These are phyloP conservation scores for Penicillium chermesinum DNA, from an alignment of 495 filamentous ascomycete species.

Conservation along the genomic window DNA sequence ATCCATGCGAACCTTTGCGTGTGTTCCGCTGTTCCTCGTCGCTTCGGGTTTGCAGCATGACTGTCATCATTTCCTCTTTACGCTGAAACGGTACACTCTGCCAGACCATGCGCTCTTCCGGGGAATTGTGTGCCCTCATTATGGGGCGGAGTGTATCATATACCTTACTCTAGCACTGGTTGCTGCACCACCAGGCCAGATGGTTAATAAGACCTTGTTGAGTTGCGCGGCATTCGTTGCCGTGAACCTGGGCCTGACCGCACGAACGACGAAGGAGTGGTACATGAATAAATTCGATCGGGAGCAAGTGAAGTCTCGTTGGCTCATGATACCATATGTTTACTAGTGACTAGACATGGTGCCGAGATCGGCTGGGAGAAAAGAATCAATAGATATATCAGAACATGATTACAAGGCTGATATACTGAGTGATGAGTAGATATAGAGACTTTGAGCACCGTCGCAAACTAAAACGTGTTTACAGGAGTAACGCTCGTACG, in stretches of 20 bases:
- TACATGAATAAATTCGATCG: slow-evolving; percentile 74
- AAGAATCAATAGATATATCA: not conserved
- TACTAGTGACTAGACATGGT: slow-evolving; percentile 39
- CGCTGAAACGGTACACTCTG: slow-evolving; percentile 78
- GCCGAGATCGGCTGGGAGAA: too few species aligned
- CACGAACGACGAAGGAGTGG: slow-evolving; percentile 72
- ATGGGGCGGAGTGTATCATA: slow-evolving; percentile 78
- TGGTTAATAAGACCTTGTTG: slow-evolving; percentile 69
- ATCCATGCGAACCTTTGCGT: slow-evolving; percentile 54
- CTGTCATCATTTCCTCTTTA: slow-evolving; percentile 74
- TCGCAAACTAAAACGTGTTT: too few species aligned
- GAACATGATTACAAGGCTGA: too few species aligned
- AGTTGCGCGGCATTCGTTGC: slow-evolving; percentile 66
- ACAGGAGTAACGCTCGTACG: too few species aligned
- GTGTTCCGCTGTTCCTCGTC: slow-evolving; percentile 61
- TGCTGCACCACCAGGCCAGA: slow-evolving; percentile 57
- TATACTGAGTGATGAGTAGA: too few species aligned
- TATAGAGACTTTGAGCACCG: too few species aligned
- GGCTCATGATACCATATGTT: slow-evolving; percentile 79
- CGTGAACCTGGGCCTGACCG: slow-evolving; percentile 77
- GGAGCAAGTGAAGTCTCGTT: slow-evolving; percentile 53
- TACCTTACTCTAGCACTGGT: slow-evolving; percentile 74
- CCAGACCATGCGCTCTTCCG: slow-evolving; percentile 68
- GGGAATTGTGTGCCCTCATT: slow-evolving; percentile 78
- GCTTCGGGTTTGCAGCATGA: slow-evolving; percentile 76